Evolutionary conservation across 306 rosid species (phyloP), one percentile per base, ranked within the genome.

Genomic region (Cicer cuneatum): DNA sequence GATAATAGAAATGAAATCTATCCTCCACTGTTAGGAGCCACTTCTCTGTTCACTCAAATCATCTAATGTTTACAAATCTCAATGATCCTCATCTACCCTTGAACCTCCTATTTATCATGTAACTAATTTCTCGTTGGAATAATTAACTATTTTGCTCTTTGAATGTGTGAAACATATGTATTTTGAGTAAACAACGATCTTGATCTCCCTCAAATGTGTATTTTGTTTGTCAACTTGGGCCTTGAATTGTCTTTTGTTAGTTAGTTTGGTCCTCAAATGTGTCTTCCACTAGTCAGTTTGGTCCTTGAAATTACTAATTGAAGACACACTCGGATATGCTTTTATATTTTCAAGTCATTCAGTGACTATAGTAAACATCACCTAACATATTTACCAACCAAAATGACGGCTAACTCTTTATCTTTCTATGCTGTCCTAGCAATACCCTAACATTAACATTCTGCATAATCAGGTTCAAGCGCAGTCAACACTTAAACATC

Each of bases 401-500:
- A 51, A 51, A 15, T 51, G 4, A 51, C 4, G 14, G 5, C 2
- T 15, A 2, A 7, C 24, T 7, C 57, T 16, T 57, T 57, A 29
- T 43, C 12, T 43, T 11, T 57, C 14, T 11, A 5, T 24, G 24
- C 14, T 57, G 8, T 57, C 9, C 8, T 24, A 21, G n/a, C 14
- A 57, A 57, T 57, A 13, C 43, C 66, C 19, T 60, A 37, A 3
- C 66, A 59, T 38, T 61, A 61, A 61, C 21, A 61, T 38, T 61
- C 67, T 61, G 71, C 71, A 10, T 43, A 42, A 24, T 66, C 4
- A 7, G 63, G 59, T 62, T 72, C 41, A 54, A 42, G 52, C 5
- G 69, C 19, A 10, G 51, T 78, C 61, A 49, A 37, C 56, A 52
- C 64, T 58, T 42, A 45, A 74, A 39, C 41, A 14, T 58, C 66